phyloP scores from a whole-genome alignment of 495 filamentous ascomycete genomes.

The Thozetella sp. region DNA sequence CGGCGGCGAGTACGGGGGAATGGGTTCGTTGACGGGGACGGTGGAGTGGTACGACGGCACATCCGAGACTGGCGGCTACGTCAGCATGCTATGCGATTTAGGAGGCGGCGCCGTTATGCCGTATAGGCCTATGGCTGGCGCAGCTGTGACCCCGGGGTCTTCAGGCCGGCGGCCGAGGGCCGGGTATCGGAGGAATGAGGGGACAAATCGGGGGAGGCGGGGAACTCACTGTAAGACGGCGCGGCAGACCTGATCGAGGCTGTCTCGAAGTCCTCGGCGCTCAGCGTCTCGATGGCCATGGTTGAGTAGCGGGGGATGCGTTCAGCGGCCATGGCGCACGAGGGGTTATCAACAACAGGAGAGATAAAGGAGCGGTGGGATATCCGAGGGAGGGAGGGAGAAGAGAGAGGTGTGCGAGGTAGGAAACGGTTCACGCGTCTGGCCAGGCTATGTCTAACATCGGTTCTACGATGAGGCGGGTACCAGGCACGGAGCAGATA shows the following conservation, averaged over 20 bases:
- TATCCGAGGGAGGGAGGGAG: neutral
- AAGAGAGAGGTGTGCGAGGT: neutral
- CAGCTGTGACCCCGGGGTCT: neutral
- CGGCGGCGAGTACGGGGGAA: conserved; percentile 42
- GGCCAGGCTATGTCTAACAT: neutral
- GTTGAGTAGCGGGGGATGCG: conserved; percentile 22
- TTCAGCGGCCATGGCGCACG: conserved; percentile 28
- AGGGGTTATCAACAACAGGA: neutral
- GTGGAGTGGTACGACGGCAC: conserved; percentile 49
- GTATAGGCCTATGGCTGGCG: too few relatives aligned
- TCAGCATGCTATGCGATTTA: neutral
- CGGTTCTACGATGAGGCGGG: neutral
- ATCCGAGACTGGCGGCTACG: conserved; percentile 37
- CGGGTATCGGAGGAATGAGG: neutral
- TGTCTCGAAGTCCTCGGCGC: conserved; percentile 51
- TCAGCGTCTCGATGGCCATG: conserved; percentile 27
- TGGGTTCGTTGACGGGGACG: conserved; percentile 32
- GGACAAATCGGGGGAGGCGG: too few relatives aligned
- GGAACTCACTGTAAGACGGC: conserved; percentile 50
- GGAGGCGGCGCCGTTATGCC: too few relatives aligned
- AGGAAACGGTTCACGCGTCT: too few relatives aligned
- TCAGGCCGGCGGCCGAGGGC: neutral
- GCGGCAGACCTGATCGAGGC: conserved; percentile 53
- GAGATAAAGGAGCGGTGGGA: neutral
- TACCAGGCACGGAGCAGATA: neutral